phyloP scores from a whole-genome alignment of 768 basidiomycete genomes.

The Boletus speciosus region DNA sequence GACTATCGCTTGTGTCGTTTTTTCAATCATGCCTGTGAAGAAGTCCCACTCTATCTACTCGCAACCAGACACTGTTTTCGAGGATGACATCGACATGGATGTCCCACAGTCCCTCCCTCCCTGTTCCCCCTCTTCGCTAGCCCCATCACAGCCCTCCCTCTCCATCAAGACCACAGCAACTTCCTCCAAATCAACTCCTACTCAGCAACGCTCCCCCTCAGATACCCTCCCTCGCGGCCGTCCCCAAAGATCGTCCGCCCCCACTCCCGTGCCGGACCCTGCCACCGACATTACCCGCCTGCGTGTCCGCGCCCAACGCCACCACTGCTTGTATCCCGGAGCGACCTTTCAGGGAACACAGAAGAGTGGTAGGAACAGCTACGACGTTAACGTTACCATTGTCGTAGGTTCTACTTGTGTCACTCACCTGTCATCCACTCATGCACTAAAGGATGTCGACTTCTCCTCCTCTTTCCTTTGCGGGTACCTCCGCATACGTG shows the following conservation, averaged over 20 bases:
- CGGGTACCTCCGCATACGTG: slow-evolving; percentile 90
- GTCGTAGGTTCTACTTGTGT: slow-evolving; percentile 56
- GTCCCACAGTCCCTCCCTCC: background rate
- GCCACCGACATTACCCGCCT: slow-evolving; percentile 72
- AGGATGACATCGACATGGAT: slow-evolving; percentile 38
- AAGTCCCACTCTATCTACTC: slow-evolving; percentile 15
- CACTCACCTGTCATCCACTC: background rate
- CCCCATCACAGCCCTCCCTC: slow-evolving; percentile 9
- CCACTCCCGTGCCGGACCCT: slow-evolving; percentile 43
- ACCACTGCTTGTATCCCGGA: slow-evolving; percentile 84
- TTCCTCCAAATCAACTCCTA: slow-evolving; percentile 5
- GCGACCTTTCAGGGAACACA: slow-evolving; percentile 88
- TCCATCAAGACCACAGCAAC: slow-evolving; percentile 15
- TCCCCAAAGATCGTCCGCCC: slow-evolving; percentile 6
- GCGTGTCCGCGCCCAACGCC: slow-evolving; percentile 66
- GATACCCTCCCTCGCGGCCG: slow-evolving; percentile 7
- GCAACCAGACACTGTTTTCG: slow-evolving; percentile 26
- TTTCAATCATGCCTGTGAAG: slow-evolving; percentile 25
- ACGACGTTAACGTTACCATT: slow-evolving; percentile 91
- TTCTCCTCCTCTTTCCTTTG: slow-evolving; percentile 81
- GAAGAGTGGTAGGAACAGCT: slow-evolving; percentile 89
- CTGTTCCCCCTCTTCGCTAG: background rate
- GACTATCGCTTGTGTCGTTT: slow-evolving; percentile 11
- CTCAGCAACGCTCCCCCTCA: slow-evolving; percentile 21
- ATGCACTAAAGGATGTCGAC: slow-evolving; percentile 71